These are phyloP conservation scores for Starmerella stigmatis DNA, from an alignment of 805 yeast species.

Conservation along the genomic window DNA sequence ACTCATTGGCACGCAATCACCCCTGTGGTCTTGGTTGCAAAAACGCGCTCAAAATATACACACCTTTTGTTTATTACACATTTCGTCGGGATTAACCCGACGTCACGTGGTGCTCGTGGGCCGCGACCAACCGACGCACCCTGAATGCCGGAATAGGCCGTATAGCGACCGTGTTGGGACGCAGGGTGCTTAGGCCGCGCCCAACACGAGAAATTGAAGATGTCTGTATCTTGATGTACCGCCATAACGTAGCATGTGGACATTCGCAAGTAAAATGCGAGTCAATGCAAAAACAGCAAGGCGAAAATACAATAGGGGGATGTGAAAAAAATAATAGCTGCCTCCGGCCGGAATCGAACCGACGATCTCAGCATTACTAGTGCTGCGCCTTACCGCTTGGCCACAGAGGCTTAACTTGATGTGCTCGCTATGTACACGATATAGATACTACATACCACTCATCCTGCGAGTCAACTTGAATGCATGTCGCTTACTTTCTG, in stretches of 20 bases:
- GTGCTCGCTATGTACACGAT: not conserved
- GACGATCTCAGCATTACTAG: slow-evolving; percentile 83
- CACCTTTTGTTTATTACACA: not conserved
- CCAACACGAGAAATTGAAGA: no score
- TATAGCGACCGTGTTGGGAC: no score
- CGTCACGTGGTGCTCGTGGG: not conserved
- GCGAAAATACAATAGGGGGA: not conserved
- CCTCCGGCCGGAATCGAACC: slow-evolving; percentile 67
- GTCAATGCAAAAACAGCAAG: not conserved
- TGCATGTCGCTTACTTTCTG: no score
- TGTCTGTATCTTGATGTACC: no score
- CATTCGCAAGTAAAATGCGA: no score
- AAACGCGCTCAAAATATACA: not conserved
- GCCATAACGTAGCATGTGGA: no score
- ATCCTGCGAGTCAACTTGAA: not conserved
- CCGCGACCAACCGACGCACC: no score
- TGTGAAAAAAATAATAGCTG: slow-evolving; percentile 27
- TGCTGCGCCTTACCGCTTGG: slow-evolving; percentile 79
- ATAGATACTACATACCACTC: not conserved
- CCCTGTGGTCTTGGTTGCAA: not conserved
- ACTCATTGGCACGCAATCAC: no score
- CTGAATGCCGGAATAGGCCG: no score
- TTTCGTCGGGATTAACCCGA: slow-evolving; percentile 1
- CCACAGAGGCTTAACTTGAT: slow-evolving; percentile 38
- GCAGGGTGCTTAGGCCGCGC: no score